Evolutionary conservation across 257 asterid genomes (phyloP).

Genomic region (Lithospermum erythrorhizon): DNA sequence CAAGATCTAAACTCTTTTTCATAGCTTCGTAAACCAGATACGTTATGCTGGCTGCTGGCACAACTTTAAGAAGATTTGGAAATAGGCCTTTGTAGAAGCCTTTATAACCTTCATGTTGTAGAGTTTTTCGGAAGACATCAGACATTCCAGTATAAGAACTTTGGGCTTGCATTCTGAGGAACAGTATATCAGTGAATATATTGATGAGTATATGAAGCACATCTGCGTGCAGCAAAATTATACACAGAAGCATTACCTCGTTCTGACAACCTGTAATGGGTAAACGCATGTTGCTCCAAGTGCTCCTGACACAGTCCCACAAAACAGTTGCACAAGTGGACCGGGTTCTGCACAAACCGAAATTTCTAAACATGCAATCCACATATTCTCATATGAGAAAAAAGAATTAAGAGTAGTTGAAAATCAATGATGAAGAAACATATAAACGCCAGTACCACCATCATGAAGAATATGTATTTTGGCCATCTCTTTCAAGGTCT

Average conservation of each 20-base stretch:
- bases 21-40: conserved; percentile 83
- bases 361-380: conserved; percentile 9
- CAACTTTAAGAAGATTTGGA: conserved; percentile 91
- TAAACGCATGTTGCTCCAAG: conserved; percentile 95
- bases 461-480: conserved; percentile 64
- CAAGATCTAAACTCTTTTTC: conserved; percentile 79
- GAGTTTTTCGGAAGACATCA: conserved; percentile 57
- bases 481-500: conserved; percentile 80
- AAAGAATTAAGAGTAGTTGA: not conserved
- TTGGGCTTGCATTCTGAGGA: conserved; percentile 92
- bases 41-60: conserved; percentile 95
- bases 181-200: not conserved
- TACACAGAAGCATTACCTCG: conserved; percentile 47
- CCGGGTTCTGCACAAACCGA: conserved; percentile 74
- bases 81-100: conserved; percentile 93
- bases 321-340: conserved; percentile 75
- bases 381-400: conserved; percentile 9
- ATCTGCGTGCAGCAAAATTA: not conserved
- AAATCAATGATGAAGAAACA: conserved; percentile 6
- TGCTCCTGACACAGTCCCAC: conserved; percentile 93
- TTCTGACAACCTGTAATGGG: conserved; percentile 91
- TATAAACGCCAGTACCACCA: conserved; percentile 39
- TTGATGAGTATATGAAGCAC: conserved; percentile 1
- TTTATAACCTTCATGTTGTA: conserved; percentile 52
- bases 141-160: conserved; percentile 57